Base-by-base conservation (phyloP, 257 asterid species). In the Solanum boliviense region DNA sequence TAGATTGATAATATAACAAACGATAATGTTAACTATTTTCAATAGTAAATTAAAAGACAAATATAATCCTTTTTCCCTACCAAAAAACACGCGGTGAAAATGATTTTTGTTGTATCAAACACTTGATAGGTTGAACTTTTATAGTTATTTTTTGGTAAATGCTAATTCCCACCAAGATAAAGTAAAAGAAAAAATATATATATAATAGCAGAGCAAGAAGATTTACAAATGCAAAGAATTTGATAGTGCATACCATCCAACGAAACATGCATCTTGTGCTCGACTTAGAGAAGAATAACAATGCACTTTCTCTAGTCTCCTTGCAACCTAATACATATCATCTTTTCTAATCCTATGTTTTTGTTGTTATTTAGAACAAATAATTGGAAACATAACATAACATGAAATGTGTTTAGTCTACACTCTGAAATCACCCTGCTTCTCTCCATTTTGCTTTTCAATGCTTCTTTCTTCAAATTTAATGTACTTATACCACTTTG, bases 401-500 rank as follows among this genome's bases (percentile, higher is more conserved):
- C 39, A 72, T 72, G 27, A 10, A 74, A 35, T 36, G 18, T 74
- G 5, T 73, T 73, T 41, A 36, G 10, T 15, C 83, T 74, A 74
- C 31, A 74, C 83, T 74, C 83, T 36, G 52, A 90, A 85, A 78
- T 91, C 96, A 27, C 75, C 88, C 1, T 65, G 87, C 87, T 68
- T 89, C 87, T 93, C 90, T 27, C 87, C 84, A 13, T 52, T 83
- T 8, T 70, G 9, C 23, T 56, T 71, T 18, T 23, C 84, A 21
- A 91, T 84, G 86, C 84, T 87, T 78, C 98, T 92, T 5, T 91
- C 94, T 93, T 95, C 98, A 73, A 96, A 96, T 72, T 95, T 93
- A 1, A 93, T 92, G 75, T 88, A 91, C 90, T 94, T 94, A 73
- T 96, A 96, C 98, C 98, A 95, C 84, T 84, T 94, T 0, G 99